A percentile compares a stretch with the other conserved stretches of the same genome.
Conservation (phyloP, 2,329 filamentous ascomycete genomes). For the Sporothrix luriei region DNA sequence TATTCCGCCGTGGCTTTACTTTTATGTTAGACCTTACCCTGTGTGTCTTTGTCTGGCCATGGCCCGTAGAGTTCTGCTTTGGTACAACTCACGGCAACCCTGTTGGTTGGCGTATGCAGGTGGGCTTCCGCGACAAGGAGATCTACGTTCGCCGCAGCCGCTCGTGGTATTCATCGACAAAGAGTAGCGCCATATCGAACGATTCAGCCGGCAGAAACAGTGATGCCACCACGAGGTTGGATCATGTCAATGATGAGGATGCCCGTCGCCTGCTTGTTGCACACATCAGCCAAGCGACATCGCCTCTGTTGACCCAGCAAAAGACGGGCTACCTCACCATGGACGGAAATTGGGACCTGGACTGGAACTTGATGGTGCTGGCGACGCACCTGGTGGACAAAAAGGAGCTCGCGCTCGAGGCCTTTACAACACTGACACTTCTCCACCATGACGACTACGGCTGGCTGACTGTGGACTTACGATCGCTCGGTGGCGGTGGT, state of each 20-base stretch:
- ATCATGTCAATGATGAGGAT: slow-evolving; percentile 54
- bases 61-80: slow-evolving; percentile 72
- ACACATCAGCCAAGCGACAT: slow-evolving; percentile 68
- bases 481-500: slow-evolving; percentile 43
- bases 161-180: slow-evolving; percentile 61
- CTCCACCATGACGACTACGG: slow-evolving; percentile 68
- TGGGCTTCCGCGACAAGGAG: slow-evolving; percentile 79
- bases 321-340: slow-evolving; percentile 90
- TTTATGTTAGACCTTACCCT: slow-evolving; percentile 76
- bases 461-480: slow-evolving; percentile 69
- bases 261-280: slow-evolving; percentile 62
- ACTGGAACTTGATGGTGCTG: slow-evolving; percentile 77
- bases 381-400: slow-evolving; percentile 71
- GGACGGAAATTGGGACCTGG: slow-evolving; percentile 82
- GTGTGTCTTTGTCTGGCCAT: slow-evolving; percentile 68
- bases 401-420: slow-evolving; percentile 62
- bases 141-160: slow-evolving; percentile 78
- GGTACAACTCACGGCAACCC: slow-evolving; percentile 63
- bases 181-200: not conserved
- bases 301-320: slow-evolving; percentile 64
- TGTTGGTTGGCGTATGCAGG: slow-evolving; percentile 68
- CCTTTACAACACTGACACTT: slow-evolving; percentile 71
- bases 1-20: slow-evolving; percentile 62
- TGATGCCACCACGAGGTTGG: slow-evolving; percentile 47
- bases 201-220: not conserved